phyloP scores from a whole-genome alignment of 805 yeast species.

The Schizosaccharomyces osmophilus region DNA sequence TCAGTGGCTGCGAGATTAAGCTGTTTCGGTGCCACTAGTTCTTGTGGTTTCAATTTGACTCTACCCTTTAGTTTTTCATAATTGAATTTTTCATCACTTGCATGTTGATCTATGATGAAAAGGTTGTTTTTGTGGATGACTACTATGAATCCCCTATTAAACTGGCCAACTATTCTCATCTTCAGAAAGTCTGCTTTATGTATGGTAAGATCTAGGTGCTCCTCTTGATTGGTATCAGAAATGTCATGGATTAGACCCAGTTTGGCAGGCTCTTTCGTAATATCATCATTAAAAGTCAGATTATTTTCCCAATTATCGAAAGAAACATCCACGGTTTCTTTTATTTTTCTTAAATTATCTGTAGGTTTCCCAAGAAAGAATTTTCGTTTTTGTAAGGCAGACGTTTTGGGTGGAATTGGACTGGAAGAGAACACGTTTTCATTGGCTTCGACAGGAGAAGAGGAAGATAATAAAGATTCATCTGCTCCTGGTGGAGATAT shows the following conservation, averaged over 20 bases:
- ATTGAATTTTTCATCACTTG: slow-evolving; percentile 85
- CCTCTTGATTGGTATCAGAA: slow-evolving; percentile 30
- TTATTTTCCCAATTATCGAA: not conserved
- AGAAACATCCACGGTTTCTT: not conserved
- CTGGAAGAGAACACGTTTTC: not conserved
- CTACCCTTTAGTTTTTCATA: slow-evolving; percentile 44
- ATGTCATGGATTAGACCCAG: slow-evolving; percentile 5
- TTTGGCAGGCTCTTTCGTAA: not conserved
- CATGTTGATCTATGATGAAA: slow-evolving; percentile 89
- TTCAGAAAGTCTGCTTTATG: slow-evolving; percentile 43
- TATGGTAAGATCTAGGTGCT: slow-evolving; percentile 32
- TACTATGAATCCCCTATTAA: slow-evolving; percentile 81
- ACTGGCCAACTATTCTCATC: slow-evolving; percentile 78
- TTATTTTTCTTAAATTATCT: not conserved
- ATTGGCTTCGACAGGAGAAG: not conserved
- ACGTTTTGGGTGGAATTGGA: not conserved
- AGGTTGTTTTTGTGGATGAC: slow-evolving; percentile 21
- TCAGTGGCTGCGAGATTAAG: slow-evolving; percentile 56
- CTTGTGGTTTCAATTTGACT: slow-evolving; percentile 41
- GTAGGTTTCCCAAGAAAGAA: not conserved
- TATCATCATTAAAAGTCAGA: not conserved
- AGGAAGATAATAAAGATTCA: too few relatives aligned
- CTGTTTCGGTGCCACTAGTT: slow-evolving; percentile 31
- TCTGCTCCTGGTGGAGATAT: too few relatives aligned
- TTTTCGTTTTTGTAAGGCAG: not conserved